Evolutionary conservation across 352 stramenopile genomes (phyloP).

Genomic region (Phytophthora megakarya): DNA sequence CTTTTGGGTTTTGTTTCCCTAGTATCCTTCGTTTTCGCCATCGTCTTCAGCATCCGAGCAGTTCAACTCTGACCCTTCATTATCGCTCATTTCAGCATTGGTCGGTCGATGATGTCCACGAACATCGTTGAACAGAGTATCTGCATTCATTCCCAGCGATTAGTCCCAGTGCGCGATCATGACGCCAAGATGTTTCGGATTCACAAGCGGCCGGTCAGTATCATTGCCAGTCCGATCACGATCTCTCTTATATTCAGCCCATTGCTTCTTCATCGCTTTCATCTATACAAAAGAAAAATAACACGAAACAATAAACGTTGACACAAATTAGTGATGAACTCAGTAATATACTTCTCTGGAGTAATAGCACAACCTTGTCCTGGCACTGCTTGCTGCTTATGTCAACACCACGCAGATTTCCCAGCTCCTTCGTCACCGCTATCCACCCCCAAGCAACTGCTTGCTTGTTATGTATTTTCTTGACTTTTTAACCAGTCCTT

Average conservation of each 20-base stretch:
- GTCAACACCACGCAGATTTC: slow-evolving; percentile 4
- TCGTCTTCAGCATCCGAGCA: neutral
- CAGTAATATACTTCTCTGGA: no score
- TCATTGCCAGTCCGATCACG: neutral
- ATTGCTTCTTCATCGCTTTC: slow-evolving; percentile 12
- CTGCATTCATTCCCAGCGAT: neutral
- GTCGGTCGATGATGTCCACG: neutral
- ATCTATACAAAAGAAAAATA: neutral
- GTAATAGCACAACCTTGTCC: slow-evolving; percentile 9
- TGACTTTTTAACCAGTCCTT: neutral
- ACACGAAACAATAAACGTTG: no score
- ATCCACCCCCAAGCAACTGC: slow-evolving; percentile 3
- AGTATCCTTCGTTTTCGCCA: no score
- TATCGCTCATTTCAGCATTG: neutral
- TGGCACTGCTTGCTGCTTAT: slow-evolving; percentile 6
- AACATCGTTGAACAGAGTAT: slow-evolving; percentile 1
- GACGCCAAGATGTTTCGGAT: neutral
- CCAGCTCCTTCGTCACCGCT: neutral
- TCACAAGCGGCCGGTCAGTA: neutral
- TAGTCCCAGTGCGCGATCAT: neutral
- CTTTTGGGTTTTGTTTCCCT: no score
- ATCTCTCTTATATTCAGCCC: slow-evolving; percentile 1
- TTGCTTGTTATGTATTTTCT: neutral
- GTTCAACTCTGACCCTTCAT: neutral
- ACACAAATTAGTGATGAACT: no score